Base-by-base conservation (phyloP, 2,329 filamentous ascomycete genomes). In the Leptographium galeiforme region DNA sequence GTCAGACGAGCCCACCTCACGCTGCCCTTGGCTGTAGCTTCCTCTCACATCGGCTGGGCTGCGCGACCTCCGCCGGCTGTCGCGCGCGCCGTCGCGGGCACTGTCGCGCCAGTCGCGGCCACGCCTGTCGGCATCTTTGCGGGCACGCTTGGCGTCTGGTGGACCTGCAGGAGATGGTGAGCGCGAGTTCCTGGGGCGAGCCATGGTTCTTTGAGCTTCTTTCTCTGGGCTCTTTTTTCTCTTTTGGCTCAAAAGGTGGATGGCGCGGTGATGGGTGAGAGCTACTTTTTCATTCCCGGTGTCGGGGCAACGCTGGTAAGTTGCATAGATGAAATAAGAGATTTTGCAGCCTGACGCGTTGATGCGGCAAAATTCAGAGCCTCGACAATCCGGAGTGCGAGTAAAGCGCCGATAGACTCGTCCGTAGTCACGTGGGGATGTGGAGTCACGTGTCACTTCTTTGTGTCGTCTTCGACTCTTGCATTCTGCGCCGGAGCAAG, bases 101-200 rank as follows among this genome's bases (percentile, higher is more conserved):
- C 70, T 64, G 61, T 76, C 73, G 57, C 73, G 70, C 58, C 74
- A 64, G 57, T 68, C 73, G 50, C 72, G 68, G 54, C 74, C 72
- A 52, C 72, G 78, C 67, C 81, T 80, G 61, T 71, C 73, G 67
- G 78, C 76, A 70, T 78, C 75, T 69, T 81, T 78, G 63, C 76
- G 77, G 64, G 71, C 79, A 72, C 81, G 85, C 72, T 81, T 83
- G 65, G 82, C 81, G 70, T 81, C 82, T 70, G 79, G 77, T 67
- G 86, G 83, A 77, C 85, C 86, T 89, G 84, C 82, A 84, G 85
- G 85, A 82, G 85, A 89, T 87, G 87, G 87, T 90, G 87, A 91
- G 86, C 87, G 78, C 72, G 78, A 79, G 74, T 79, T 77, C 77
- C 74, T 79, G 71, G 73, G 77, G 71, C 77, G 78, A 79, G 76